Evolutionary conservation across 805 yeast genomes (phyloP).

Genomic region (Ogataea angusta): DNA sequence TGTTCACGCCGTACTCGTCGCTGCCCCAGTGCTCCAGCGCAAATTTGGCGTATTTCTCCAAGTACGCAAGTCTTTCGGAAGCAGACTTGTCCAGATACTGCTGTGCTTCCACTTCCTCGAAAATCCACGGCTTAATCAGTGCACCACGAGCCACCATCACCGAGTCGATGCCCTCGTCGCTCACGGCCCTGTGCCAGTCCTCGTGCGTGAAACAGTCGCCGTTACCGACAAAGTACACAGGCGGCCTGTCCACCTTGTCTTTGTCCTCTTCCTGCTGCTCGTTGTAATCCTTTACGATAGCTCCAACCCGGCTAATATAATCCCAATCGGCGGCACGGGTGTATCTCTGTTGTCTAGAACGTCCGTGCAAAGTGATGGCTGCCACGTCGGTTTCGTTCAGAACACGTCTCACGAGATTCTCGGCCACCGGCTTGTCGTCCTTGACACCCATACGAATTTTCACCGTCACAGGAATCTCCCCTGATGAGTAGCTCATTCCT

Average conservation of each 20-base stretch:
- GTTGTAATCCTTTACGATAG: constrained; percentile 57
- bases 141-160: constrained; percentile 99
- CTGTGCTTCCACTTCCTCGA: constrained; percentile 87
- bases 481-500: constrained; percentile 85
- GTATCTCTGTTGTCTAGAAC: constrained; percentile 94
- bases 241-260: constrained; percentile 51
- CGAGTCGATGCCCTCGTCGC: constrained; percentile 72
- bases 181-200: constrained; percentile 79
- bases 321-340: constrained; percentile 92
- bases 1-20: constrained; percentile 89
- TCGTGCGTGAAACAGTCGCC: constrained; percentile 87
- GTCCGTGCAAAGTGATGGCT: constrained; percentile 91
- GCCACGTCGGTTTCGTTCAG: constrained; percentile 79
- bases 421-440: constrained; percentile 88
- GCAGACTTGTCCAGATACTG: constrained; percentile 90
- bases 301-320: constrained; percentile 73
- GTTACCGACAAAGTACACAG: constrained; percentile 86
- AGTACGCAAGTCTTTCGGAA: constrained; percentile 78
- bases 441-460: constrained; percentile 90
- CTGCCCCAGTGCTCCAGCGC: constrained; percentile 98
- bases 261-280: constrained; percentile 58
- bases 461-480: constrained; percentile 88
- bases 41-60: constrained; percentile 65
- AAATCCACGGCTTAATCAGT: constrained; percentile 96
- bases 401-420: constrained; percentile 63